These are phyloP conservation scores for Parastagonospora nodorum DNA, from an alignment of 2,329 filamentous ascomycete species.

Conservation along the genomic window DNA sequence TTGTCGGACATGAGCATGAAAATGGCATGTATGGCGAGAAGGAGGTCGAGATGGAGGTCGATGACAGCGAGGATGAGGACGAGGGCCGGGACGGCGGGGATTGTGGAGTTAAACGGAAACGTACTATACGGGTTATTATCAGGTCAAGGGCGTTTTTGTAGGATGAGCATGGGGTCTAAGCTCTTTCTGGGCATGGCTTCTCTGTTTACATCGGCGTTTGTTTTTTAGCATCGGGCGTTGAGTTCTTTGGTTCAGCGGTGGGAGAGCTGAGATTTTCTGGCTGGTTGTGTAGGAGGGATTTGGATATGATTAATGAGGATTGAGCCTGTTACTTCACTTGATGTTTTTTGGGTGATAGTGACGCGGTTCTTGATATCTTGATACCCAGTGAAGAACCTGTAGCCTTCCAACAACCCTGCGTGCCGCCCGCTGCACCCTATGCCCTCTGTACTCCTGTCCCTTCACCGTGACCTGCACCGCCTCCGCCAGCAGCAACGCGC, in stretches of 20 bases:
- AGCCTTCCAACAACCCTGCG: too few species aligned
- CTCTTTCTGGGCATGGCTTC: constrained; percentile 1
- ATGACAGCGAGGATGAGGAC: constrained; percentile 22
- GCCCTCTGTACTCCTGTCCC: too few species aligned
- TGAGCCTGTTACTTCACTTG: neutral
- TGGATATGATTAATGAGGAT: constrained; percentile 2
- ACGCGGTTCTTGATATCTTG: too few species aligned
- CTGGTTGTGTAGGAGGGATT: neutral
- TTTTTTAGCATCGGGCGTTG: neutral
- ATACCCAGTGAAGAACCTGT: too few species aligned
- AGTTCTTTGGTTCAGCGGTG: neutral
- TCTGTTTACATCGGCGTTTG: neutral
- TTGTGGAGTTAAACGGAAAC: constrained; percentile 31
- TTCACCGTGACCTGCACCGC: too few species aligned
- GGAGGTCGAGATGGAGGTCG: constrained; percentile 25
- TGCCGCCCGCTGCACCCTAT: too few species aligned
- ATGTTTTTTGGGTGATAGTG: too few species aligned
- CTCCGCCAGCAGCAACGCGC: too few species aligned
- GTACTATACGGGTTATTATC: constrained; percentile 40
- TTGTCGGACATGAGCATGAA: constrained; percentile 2
- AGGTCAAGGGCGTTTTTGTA: constrained; percentile 43
- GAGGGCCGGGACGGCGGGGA: constrained; percentile 14
- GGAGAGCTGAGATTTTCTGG: neutral
- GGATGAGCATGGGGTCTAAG: neutral
- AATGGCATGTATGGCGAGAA: constrained; percentile 11